A percentile compares a stretch with the other conserved stretches of the same genome.
Evolutionary conservation across 345 rosid genomes (phyloP).

Genomic region (Abelmoschus esculentus): DNA sequence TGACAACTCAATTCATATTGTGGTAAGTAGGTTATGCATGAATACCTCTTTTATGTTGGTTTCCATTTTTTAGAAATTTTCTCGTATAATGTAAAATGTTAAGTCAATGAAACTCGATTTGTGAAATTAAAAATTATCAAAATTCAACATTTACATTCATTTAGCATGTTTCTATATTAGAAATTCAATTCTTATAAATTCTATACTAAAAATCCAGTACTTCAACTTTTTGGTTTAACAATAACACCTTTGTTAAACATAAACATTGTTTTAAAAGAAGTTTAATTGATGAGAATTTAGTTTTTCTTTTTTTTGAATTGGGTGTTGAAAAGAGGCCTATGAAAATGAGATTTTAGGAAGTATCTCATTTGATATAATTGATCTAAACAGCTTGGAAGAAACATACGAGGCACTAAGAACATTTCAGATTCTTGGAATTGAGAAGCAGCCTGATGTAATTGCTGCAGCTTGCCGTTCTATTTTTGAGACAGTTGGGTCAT

Average conservation of each 20-base stretch:
- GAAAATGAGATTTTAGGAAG: background rate
- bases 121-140: background rate
- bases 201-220: background rate
- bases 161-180: background rate
- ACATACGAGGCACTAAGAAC: slow-evolving; percentile 73
- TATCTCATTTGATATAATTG: background rate
- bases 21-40: background rate
- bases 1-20: too few relatives aligned
- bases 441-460: slow-evolving; percentile 43
- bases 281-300: background rate
- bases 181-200: too few relatives aligned
- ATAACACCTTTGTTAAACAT: background rate
- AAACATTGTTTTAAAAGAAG: background rate
- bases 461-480: slow-evolving; percentile 43
- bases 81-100: background rate
- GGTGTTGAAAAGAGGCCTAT: background rate
- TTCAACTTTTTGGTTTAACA: background rate
- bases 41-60: background rate
- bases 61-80: background rate
- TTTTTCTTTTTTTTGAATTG: background rate
- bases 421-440: slow-evolving; percentile 67
- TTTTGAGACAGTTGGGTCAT: slow-evolving; percentile 38
- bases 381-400: slow-evolving; percentile 57
- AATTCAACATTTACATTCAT: background rate
- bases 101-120: background rate